phyloP scores from a whole-genome alignment of 2,329 filamentous ascomycete genomes.

The Neofusicoccum laricinum region DNA sequence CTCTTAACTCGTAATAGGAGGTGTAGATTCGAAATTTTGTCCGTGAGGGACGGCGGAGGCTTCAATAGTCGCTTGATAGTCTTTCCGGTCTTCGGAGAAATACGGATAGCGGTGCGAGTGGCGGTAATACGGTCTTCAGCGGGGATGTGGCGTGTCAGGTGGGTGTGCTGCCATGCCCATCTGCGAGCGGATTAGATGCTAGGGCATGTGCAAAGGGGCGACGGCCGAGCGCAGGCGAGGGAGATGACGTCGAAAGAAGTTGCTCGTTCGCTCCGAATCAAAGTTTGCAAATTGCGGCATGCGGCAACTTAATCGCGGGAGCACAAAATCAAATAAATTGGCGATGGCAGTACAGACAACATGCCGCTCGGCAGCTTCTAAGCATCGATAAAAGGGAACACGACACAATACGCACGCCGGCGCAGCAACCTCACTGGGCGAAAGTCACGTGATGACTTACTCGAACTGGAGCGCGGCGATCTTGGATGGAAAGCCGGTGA shows the following conservation, averaged over 20 bases:
- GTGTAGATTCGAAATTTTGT: slow-evolving; percentile 76
- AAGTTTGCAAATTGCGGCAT: background rate
- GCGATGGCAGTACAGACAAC: background rate
- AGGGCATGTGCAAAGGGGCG: background rate
- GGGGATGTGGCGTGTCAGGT: slow-evolving; percentile 73
- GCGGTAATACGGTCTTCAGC: slow-evolving; percentile 20
- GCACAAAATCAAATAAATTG: background rate
- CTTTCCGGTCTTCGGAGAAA: slow-evolving; percentile 39
- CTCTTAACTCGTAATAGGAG: slow-evolving; percentile 74
- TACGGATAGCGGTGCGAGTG: slow-evolving; percentile 24
- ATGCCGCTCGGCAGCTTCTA: background rate
- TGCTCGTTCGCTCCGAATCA: background rate
- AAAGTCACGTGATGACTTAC: slow-evolving; percentile 49
- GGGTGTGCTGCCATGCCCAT: slow-evolving; percentile 90
- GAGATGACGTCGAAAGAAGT: background rate
- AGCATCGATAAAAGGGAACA: too few relatives aligned
- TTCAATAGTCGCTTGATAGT: slow-evolving; percentile 33
- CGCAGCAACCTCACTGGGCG: too few relatives aligned
- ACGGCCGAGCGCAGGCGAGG: too few relatives aligned
- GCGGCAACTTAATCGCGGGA: background rate
- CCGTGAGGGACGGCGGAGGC: slow-evolving; percentile 58
- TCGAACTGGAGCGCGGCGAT: slow-evolving; percentile 92
- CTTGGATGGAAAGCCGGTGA: slow-evolving; percentile 84
- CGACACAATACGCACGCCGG: too few relatives aligned
- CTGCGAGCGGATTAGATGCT: slow-evolving; percentile 42